Evolutionary conservation across 495 filamentous ascomycete genomes (phyloP), one percentile per base, ranked within the genome.

Genomic region (Astrothelium subdiscretum): DNA sequence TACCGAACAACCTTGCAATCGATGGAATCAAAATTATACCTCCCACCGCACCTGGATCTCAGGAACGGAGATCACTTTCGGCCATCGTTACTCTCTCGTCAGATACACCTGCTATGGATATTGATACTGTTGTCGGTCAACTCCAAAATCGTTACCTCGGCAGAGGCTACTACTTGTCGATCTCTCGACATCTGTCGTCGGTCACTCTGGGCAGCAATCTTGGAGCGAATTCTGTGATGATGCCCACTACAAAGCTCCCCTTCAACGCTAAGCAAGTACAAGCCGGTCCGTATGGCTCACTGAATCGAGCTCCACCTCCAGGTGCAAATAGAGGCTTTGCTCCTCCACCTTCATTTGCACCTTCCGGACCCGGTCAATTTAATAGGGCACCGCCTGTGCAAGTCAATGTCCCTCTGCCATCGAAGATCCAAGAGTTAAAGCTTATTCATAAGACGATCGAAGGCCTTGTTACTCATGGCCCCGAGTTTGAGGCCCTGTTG

Each of bases 371-470:
- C 32, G 66, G 68, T 4, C 76, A 78, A 32, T 63, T 62, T 57
- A 65, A 63, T 15, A 62, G 75, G 40, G 80, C 78, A 6, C 27
- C 58, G 0, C 76, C 80, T 31, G 75, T 87, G 0, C 83, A 88
- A 66, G 87, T 97, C 22, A 83, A 86, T 15, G 87, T 96, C 13
- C 80, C 81, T 59, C 78, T 87, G 10, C 95, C 94, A 2, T 75
- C 80, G 11, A 88, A 97, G 67, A 81, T 96, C 27, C 87, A 86
- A 48, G 83, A 89, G 66, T 75, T 97, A 2, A 85, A 83, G 52
- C 76, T 95, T 35, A 96, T 99, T 59, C 92, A 99, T 74, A 91
- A 85, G 69, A 90, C 91, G 0, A 76, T 95, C 35, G 94, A 97
- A 66, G 42, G 64, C 1, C 77, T 97, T 1, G 69, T 96, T 24